These are phyloP conservation scores for Phlebiopsis gigantea DNA, from an alignment of 768 basidiomycete genomes.

Conservation along the genomic window DNA sequence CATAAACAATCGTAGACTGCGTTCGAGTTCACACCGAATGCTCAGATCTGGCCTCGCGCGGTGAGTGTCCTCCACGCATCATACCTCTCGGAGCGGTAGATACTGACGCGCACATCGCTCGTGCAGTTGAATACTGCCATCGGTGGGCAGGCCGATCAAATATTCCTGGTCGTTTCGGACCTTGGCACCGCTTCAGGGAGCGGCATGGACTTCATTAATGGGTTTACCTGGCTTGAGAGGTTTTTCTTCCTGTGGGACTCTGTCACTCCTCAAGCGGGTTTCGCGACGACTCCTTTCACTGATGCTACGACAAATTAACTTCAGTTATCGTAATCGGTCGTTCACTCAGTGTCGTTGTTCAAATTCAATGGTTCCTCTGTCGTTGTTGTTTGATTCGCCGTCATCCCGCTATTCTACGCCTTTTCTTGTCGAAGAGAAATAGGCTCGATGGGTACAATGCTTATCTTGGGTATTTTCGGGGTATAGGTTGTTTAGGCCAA, in stretches of 20 bases:
- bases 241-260: slow-evolving; percentile 16
- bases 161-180: slow-evolving; percentile 7
- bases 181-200: background rate
- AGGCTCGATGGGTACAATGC: too few relatives aligned
- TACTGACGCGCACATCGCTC: slow-evolving; percentile 18
- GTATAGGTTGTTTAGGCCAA: too few relatives aligned
- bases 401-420: too few relatives aligned
- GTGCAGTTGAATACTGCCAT: slow-evolving; percentile 7
- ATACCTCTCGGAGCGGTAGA: slow-evolving; percentile 13
- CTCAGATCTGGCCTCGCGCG: slow-evolving; percentile 33
- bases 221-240: slow-evolving; percentile 6
- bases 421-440: too few relatives aligned
- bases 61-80: slow-evolving; percentile 6
- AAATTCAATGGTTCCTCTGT: too few relatives aligned
- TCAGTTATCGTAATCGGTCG: too few relatives aligned
- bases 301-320: slow-evolving; percentile 24
- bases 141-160: background rate
- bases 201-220: slow-evolving; percentile 10
- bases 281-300: slow-evolving; percentile 31
- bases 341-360: too few relatives aligned
- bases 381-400: too few relatives aligned
- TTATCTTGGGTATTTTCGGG: too few relatives aligned
- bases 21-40: slow-evolving; percentile 38
- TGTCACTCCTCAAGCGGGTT: slow-evolving; percentile 24
- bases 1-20: slow-evolving; percentile 22